phyloP scores from a whole-genome alignment of 2,329 filamentous ascomycete genomes.

The Epicoccum sorghinum region DNA sequence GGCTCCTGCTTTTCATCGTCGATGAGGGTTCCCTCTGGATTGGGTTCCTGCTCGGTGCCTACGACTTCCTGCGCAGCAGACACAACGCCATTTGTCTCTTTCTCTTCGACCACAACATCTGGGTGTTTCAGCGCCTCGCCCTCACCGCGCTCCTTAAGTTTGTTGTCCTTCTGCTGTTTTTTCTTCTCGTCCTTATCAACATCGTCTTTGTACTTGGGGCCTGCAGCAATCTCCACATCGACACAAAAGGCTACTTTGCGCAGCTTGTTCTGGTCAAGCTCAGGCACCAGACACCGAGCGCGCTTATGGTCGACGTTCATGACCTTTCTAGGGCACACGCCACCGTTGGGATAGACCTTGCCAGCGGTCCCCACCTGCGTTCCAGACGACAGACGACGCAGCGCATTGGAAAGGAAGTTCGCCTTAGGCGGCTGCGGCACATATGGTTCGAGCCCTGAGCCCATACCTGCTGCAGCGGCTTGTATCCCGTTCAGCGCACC shows the following conservation, averaged over 20 bases:
- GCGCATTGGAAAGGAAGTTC: conserved; percentile 79
- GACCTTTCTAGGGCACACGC: conserved; percentile 77
- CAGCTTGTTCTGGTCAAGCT: conserved; percentile 80
- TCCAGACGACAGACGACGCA: conserved; percentile 78
- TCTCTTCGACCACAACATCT: conserved; percentile 60
- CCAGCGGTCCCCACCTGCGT: conserved; percentile 53
- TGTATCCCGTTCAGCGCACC: conserved; percentile 49
- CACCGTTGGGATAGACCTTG: conserved; percentile 65
- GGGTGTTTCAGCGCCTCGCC: conserved; percentile 75
- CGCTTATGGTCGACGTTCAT: conserved; percentile 85
- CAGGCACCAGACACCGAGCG: conserved; percentile 77
- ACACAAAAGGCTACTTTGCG: conserved; percentile 93
- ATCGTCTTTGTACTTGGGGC: conserved; percentile 75
- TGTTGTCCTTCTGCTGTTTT: conserved; percentile 62
- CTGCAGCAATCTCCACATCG: conserved; percentile 93
- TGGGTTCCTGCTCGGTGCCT: conserved; percentile 49
- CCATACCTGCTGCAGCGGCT: conserved; percentile 30
- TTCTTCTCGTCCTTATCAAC: conserved; percentile 55
- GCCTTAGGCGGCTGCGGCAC: conserved; percentile 76
- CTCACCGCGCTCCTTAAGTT: conserved; percentile 71
- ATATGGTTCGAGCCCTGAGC: conserved; percentile 62
- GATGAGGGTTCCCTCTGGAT: conserved; percentile 46
- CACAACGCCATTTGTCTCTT: conserved; percentile 57
- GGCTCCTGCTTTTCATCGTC: conserved; percentile 46
- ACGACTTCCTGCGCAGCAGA: conserved; percentile 48